These are phyloP conservation scores for Penicillium brevicompactum DNA, from an alignment of 2,329 filamentous ascomycete species.

Conservation along the genomic window DNA sequence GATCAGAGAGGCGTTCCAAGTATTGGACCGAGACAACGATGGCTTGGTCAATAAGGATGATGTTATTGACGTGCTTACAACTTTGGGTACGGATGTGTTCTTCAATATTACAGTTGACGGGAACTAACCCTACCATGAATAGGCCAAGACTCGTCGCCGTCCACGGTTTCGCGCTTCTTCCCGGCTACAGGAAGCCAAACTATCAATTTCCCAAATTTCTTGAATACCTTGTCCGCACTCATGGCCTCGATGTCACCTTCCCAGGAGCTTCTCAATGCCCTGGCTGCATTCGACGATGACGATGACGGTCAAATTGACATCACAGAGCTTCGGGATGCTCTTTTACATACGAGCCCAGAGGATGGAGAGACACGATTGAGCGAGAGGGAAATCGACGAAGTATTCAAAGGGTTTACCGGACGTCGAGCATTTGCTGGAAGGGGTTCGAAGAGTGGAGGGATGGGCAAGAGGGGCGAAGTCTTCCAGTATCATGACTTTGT, in stretches of 20 bases:
- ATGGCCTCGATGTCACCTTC: conserved; percentile 74
- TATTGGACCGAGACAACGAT: conserved; percentile 86
- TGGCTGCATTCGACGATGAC: conserved; percentile 93
- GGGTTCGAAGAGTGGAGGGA: conserved; percentile 50
- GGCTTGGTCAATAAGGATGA: conserved; percentile 80
- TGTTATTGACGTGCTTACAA: conserved; percentile 82
- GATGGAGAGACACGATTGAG: conserved; percentile 65
- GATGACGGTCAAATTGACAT: conserved; percentile 92
- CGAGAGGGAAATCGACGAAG: conserved; percentile 76
- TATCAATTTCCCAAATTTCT: conserved; percentile 80
- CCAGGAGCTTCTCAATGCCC: conserved; percentile 81
- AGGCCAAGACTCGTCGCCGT: conserved; percentile 73
- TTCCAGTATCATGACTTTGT: conserved; percentile 96
- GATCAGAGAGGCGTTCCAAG: conserved; percentile 89
- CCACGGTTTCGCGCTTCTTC: conserved; percentile 80
- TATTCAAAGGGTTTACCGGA: conserved; percentile 84
- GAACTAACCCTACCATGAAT: conserved; percentile 5
- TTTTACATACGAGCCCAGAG: conserved; percentile 80
- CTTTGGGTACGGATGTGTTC: conserved; percentile 63
- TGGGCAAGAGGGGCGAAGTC: conserved; percentile 73
- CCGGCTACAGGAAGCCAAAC: conserved; percentile 70
- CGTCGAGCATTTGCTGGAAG: conserved; percentile 75
- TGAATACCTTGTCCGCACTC: conserved; percentile 76
- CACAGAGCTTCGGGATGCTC: conserved; percentile 75
- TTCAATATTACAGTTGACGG: neutral